Percentiles rank a stretch among this genome's conserved stretches.
These are phyloP conservation scores for Nicotiana sylvestris DNA, from an alignment of 257 asterid species.

Conservation along the genomic window DNA sequence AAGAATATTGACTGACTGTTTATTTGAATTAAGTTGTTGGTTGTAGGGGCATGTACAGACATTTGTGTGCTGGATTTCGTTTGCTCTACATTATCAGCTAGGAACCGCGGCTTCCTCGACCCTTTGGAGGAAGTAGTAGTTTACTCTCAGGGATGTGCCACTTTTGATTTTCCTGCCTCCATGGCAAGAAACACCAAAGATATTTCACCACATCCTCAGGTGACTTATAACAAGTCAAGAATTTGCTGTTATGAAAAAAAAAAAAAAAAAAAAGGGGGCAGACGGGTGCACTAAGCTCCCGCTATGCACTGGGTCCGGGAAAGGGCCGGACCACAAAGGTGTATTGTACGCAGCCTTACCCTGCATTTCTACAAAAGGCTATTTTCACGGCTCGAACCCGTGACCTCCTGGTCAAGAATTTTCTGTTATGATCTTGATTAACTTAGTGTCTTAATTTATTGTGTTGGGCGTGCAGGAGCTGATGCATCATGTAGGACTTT, in stretches of 20 bases:
- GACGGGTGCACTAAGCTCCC: too few relatives aligned
- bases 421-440: constrained; percentile 17
- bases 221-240: neutral
- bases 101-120: constrained; percentile 44
- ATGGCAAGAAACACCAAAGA: constrained; percentile 38
- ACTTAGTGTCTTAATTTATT: neutral
- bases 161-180: constrained; percentile 57
- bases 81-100: constrained; percentile 64
- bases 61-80: constrained; percentile 76
- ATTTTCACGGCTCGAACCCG: too few relatives aligned
- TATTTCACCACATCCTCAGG: constrained; percentile 59
- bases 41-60: constrained; percentile 66
- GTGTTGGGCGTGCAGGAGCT: constrained; percentile 13
- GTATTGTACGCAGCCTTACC: too few relatives aligned
- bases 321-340: too few relatives aligned
- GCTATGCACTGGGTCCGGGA: too few relatives aligned
- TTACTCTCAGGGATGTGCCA: constrained; percentile 65
- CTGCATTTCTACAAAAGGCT: too few relatives aligned
- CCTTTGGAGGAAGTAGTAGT: constrained; percentile 57
- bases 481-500: constrained; percentile 45
- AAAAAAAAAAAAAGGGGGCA: too few relatives aligned
- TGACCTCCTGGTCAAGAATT: neutral
- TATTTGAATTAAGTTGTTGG: constrained; percentile 37
- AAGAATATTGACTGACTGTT: neutral
- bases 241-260: neutral